A percentile compares a stretch with the other conserved stretches of the same genome.
Conservation (phyloP, 441 rosid species). For the Rhodomyrtus psidioides region DNA sequence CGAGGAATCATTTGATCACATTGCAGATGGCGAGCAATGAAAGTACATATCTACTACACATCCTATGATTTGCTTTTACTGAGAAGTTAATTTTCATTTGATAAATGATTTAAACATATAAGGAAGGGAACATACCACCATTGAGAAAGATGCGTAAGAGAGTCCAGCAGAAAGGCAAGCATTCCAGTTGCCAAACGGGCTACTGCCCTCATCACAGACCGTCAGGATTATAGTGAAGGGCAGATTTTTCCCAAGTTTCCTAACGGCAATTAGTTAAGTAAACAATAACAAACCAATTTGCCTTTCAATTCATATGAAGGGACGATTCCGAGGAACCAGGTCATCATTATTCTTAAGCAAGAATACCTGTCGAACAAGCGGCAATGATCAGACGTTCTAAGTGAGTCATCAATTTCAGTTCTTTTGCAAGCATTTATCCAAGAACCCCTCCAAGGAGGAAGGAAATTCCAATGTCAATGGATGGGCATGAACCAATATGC, state of each 20-base stretch:
- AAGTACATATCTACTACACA: no score
- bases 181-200: constrained; percentile 56
- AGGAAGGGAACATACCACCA: constrained; percentile 46
- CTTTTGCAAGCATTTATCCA: no score
- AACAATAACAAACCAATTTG: not conserved
- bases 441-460: no score
- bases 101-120: no score
- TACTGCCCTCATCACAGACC: constrained; percentile 55
- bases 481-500: no score
- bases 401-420: no score
- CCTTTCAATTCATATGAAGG: not conserved
- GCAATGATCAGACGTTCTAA: constrained; percentile 67
- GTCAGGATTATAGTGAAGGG: constrained; percentile 63
- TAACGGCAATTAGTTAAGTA: not conserved
- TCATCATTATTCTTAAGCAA: not conserved
- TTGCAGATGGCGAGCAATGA: no score
- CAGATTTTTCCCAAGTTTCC: constrained; percentile 83
- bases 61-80: no score
- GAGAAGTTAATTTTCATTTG: no score
- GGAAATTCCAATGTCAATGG: no score
- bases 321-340: not conserved
- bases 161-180: constrained; percentile 52
- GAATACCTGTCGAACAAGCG: constrained; percentile 55
- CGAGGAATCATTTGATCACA: no score
- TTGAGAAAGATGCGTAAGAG: constrained; percentile 80